A percentile compares a stretch with the other conserved stretches of the same genome.
phyloP scores from a whole-genome alignment of 306 rosid species.

The Mimosa bimucronata region DNA sequence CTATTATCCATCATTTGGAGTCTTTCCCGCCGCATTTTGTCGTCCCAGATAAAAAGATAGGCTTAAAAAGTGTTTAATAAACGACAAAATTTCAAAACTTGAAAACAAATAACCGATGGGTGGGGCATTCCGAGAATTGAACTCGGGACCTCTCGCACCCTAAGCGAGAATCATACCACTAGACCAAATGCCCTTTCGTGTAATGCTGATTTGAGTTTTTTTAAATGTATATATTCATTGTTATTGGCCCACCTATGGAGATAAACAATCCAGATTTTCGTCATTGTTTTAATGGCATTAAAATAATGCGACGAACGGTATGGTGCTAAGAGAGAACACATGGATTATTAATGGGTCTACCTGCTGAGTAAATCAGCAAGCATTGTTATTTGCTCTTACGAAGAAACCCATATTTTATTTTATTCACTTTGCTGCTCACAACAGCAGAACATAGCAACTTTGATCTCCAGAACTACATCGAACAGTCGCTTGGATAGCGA shows the following conservation, averaged over 20 bases:
- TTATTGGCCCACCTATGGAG: neutral
- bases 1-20: neutral
- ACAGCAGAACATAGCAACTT: neutral
- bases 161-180: conserved; percentile 30
- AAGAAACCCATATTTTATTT: neutral
- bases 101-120: neutral
- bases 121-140: conserved; percentile 29
- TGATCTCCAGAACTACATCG: conserved; percentile 19
- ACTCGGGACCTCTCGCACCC: conserved; percentile 30
- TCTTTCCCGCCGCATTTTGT: neutral
- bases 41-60: neutral
- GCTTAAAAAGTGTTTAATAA: neutral
- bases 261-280: neutral
- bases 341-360: too few species aligned
- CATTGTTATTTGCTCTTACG: neutral
- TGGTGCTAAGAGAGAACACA: neutral
- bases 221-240: too few species aligned
- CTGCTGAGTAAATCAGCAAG: neutral
- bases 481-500: neutral
- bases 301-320: neutral
- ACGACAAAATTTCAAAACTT: neutral
- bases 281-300: neutral
- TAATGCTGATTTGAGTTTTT: too few species aligned
- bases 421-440: conserved; percentile 29
- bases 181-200: conserved; percentile 8